These are phyloP conservation scores for Apostasia shenzhenica DNA, from an alignment of 106 monocot species.

Conservation along the genomic window DNA sequence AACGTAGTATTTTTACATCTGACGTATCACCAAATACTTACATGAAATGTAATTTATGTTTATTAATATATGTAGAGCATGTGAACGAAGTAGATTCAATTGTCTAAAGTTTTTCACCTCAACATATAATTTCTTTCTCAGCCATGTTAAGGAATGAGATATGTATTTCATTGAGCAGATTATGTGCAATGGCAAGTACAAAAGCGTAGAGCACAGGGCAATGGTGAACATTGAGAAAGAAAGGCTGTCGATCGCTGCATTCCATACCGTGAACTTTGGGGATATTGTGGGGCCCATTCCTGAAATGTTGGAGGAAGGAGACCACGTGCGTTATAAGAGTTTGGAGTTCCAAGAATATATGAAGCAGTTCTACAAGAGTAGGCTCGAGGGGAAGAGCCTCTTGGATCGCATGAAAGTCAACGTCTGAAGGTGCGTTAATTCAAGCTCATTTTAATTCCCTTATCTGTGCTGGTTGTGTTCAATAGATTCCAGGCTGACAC, in stretches of 20 bases:
- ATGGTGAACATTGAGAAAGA: constrained; percentile 15
- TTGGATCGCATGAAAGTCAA: constrained; percentile 9
- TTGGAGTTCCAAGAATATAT: constrained; percentile 12
- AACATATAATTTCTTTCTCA: no score
- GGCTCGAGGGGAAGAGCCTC: constrained; percentile 24
- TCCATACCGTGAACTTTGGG: constrained; percentile 1
- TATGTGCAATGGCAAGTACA: constrained; percentile 22
- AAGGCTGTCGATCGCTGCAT: constrained; percentile 11
- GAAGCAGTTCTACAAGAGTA: constrained; percentile 9
- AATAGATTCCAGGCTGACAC: no score
- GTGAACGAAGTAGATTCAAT: no score
- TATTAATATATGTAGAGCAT: no score
- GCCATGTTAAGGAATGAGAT: no score
- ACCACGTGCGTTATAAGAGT: constrained; percentile 3
- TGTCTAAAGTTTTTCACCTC: no score
- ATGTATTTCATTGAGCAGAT: neutral
- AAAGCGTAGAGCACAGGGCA: constrained; percentile 25
- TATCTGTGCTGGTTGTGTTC: no score
- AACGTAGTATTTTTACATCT: no score
- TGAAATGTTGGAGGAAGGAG: constrained; percentile 3
- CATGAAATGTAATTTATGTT: no score
- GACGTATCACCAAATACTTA: no score
- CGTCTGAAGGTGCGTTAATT: no score
- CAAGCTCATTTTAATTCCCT: no score
- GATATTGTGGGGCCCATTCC: constrained; percentile 7